These are phyloP conservation scores for Epichloe gansuensis DNA, from an alignment of 2,329 filamentous ascomycete genomes.

Conservation along the genomic window DNA sequence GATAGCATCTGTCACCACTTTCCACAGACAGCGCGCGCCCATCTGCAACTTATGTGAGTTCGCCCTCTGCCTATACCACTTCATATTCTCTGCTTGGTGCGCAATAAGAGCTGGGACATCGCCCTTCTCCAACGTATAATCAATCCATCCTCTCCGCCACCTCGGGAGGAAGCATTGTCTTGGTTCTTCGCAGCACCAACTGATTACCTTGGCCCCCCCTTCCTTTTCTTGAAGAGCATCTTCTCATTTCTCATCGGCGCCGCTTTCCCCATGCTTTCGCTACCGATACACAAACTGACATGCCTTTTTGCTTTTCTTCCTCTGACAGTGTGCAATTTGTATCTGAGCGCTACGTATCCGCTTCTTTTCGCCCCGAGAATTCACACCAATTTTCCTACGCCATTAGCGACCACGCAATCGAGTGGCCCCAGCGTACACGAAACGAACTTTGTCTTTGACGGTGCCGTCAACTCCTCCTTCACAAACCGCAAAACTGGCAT, in stretches of 20 bases:
- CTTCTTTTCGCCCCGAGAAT: background rate
- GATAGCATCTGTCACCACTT: slow-evolving; percentile 1
- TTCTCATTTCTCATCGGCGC: background rate
- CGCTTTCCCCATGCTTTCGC: background rate
- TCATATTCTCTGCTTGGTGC: background rate
- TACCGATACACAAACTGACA: background rate
- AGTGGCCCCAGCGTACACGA: slow-evolving; percentile 2
- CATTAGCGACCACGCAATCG: background rate
- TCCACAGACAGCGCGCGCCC: background rate
- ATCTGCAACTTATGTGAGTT: background rate
- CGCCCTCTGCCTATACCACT: background rate
- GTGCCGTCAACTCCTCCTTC: slow-evolving; percentile 5
- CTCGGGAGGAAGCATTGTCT: background rate
- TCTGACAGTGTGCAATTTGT: background rate
- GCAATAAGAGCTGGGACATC: background rate
- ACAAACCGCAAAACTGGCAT: slow-evolving; percentile 6
- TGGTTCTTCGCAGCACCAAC: background rate
- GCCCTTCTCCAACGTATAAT: background rate
- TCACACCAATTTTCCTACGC: background rate
- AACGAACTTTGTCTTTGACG: slow-evolving; percentile 1
- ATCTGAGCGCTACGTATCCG: background rate
- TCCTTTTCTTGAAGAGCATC: background rate
- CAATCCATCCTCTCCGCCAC: background rate
- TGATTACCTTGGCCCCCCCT: background rate
- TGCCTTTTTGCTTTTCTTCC: background rate